Base-by-base conservation (phyloP, 805 yeast species). In the Pichia phayaonensis region DNA sequence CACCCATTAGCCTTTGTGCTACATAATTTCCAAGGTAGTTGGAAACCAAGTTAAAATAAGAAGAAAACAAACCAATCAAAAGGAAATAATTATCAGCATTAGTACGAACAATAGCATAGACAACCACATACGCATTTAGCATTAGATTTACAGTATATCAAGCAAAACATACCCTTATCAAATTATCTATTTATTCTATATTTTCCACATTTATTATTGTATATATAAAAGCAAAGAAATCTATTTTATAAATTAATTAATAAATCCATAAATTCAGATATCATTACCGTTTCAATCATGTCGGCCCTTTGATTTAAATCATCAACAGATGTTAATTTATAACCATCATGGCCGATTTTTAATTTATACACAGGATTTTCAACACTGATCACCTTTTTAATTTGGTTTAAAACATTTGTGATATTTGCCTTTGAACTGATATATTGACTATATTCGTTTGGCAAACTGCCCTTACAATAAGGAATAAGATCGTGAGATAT, bases 21-120 rank as follows among this genome's bases (percentile, higher is more conserved):
- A 53, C 89, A 83, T 61, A 72, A 73, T 74, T 83, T 83, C 60
- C 77, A 75, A 67, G 87, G 87, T 4, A 69, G 75, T 49, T 83
- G 89, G 89, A 83, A 83, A 52, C 64, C 66, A 34, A 15, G 6
- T 13, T 8, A 15, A 13, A n/a, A n/a, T n/a, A n/a, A n/a, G n/a
- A n/a, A n/a, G n/a, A n/a, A n/a, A n/a, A n/a, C n/a, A n/a, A n/a
- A n/a, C n/a, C n/a, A n/a, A n/a, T n/a, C n/a, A n/a, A n/a, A n/a
- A n/a, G n/a, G n/a, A n/a, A n/a, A n/a, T n/a, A n/a, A n/a, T n/a
- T n/a, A n/a, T n/a, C n/a, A n/a, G n/a, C n/a, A n/a, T n/a, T n/a
- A n/a, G n/a, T n/a, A n/a, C 13, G 4, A 29, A 27, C 31, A 8
- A 3, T 29, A 29, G n/a, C 34, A 29, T 29, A 12, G 13, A 24